A percentile compares a stretch with the other conserved stretches of the same genome.
These are phyloP conservation scores for Clausena lansium DNA, from an alignment of 345 rosid species.

Conservation along the genomic window DNA sequence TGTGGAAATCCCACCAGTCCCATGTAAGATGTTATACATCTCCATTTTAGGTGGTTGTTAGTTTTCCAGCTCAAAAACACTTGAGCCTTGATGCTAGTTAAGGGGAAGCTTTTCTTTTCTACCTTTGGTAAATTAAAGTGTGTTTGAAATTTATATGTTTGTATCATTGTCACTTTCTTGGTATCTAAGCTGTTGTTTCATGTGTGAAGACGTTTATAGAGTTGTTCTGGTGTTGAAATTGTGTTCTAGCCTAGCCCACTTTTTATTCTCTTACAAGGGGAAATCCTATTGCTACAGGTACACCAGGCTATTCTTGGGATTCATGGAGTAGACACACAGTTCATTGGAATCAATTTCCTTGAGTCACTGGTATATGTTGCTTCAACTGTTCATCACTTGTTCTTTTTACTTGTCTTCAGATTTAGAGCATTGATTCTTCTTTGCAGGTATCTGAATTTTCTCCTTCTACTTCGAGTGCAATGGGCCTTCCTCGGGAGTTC, in stretches of 20 bases:
- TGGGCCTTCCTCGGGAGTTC: slow-evolving; percentile 97
- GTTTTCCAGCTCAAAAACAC: background rate
- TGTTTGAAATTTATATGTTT: background rate
- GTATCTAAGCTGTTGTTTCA: background rate
- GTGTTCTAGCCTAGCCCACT: background rate
- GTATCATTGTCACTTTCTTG: background rate
- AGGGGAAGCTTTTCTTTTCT: background rate
- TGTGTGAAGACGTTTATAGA: background rate
- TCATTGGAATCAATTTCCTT: slow-evolving; percentile 74
- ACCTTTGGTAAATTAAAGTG: background rate
- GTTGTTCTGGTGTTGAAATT: background rate
- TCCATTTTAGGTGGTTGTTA: background rate
- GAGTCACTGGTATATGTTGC: slow-evolving; percentile 72
- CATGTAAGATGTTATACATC: background rate
- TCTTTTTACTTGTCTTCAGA: slow-evolving; percentile 12
- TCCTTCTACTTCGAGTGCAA: slow-evolving; percentile 88
- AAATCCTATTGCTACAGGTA: slow-evolving; percentile 51
- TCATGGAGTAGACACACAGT: slow-evolving; percentile 81
- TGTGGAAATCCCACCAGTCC: background rate
- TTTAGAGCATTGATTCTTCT: slow-evolving; percentile 17
- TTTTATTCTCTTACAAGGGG: background rate
- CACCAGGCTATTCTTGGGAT: slow-evolving; percentile 77
- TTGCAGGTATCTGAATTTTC: slow-evolving; percentile 92
- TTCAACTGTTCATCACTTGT: slow-evolving; percentile 10
- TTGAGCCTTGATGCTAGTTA: background rate